phyloP scores from a whole-genome alignment of 352 stramenopile species.

The Pythium aristosporum region DNA sequence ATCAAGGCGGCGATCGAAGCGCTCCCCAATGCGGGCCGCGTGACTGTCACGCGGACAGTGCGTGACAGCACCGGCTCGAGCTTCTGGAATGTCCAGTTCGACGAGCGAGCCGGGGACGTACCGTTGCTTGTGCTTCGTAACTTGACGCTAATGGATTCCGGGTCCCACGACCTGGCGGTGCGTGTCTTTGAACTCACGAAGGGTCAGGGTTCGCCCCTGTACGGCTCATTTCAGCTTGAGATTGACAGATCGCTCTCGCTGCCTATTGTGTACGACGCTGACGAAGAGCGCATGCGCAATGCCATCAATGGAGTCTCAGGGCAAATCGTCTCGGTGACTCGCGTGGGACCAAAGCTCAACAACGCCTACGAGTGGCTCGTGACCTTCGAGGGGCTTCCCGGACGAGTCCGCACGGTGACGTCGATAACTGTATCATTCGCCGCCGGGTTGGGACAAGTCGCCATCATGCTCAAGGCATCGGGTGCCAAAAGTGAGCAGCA shows the following conservation, averaged over 20 bases:
- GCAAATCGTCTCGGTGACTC: conserved; percentile 22
- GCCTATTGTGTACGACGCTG: conserved; percentile 41
- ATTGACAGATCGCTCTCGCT: conserved; percentile 33
- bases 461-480: conserved; percentile 15
- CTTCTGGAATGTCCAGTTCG: conserved; percentile 63
- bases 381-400: conserved; percentile 35
- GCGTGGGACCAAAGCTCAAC: conserved; percentile 42
- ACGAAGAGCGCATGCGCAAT: conserved; percentile 25
- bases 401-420: conserved; percentile 29
- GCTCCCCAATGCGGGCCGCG: conserved; percentile 38
- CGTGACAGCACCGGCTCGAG: conserved; percentile 38
- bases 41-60: conserved; percentile 36
- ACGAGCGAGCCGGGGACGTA: conserved; percentile 49
- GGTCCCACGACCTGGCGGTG: conserved; percentile 41
- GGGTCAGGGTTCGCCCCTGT: conserved; percentile 39
- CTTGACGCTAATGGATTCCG: conserved; percentile 45
- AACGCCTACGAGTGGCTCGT: conserved; percentile 45
- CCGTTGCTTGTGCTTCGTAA: conserved; percentile 42
- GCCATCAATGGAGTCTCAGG: conserved; percentile 23
- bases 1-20: conserved; percentile 46
- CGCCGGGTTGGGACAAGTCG: conserved; percentile 29
- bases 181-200: conserved; percentile 44
- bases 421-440: conserved; percentile 24
- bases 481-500: conserved; percentile 48
- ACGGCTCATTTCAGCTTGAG: conserved; percentile 42